Evolutionary conservation across 306 rosid genomes (phyloP), one percentile per base, ranked within the genome.

Genomic region (Quercus cerris): DNA sequence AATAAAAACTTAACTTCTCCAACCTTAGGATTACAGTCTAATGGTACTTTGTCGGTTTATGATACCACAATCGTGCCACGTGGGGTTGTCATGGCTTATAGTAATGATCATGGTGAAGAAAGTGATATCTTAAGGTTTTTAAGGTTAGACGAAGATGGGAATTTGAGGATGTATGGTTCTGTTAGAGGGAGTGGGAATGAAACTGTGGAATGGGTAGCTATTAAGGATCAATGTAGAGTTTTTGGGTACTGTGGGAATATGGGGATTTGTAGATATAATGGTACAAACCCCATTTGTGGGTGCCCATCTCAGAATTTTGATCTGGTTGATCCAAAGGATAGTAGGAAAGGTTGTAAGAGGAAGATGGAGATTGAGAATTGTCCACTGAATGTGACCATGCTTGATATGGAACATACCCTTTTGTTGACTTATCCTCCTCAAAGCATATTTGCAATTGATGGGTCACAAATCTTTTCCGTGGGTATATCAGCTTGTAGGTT

Each of bases 301-400:
- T 93, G 97, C 72, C 92, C 94, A 0, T 91, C 97, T 35, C 75
- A 80, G 81, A 93, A 93, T 86, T 93, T 93, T 4, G 87, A 70
- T 55, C 82, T 78, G 54, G 74, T 88, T 78, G 97, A 93, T 85
- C 84, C 92, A 0, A 83, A 75, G 41, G 87, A 90, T 70, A 59
- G 80, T 22, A 85, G 85, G 79, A 71, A 84, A 79, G 97, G 97
- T 61, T 92, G 97, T 56, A 84, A 64, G 71, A 89, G 97, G 78
- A 92, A 81, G 84, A 35, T 66, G 75, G 81, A 84, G 76, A 84
- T 81, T 27, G 49, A 18, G 6, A 80, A 70, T 44, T 92, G 97
- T 79, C 86, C 90, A 27, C 87, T 80, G 56, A 87, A 2, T 52
- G 80, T 81, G 8, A 70, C 84, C 1, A 89, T 88, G 92, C 74